Percentiles rank a stretch among this genome's conserved stretches.
Conservation (phyloP, 179 eudicot species). For the Silene noctiflora region DNA sequence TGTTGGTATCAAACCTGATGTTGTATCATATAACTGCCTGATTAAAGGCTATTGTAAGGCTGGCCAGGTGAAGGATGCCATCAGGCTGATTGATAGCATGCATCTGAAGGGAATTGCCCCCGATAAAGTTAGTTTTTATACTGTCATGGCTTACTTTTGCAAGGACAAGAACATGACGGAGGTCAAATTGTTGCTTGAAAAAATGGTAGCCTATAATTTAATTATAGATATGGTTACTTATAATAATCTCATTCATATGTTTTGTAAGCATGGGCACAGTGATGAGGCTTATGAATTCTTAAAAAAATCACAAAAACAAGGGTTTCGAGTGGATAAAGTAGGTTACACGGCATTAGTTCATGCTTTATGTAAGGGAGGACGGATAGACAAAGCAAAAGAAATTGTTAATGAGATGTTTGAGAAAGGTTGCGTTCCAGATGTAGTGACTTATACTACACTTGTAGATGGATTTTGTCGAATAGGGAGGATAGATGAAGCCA, state of each 20-base stretch:
- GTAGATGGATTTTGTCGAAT: slow-evolving; percentile 56
- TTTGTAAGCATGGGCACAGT: slow-evolving; percentile 63
- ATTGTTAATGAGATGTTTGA: slow-evolving; percentile 62
- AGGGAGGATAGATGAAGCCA: slow-evolving; percentile 62
- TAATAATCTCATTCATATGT: slow-evolving; percentile 63
- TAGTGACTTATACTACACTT: slow-evolving; percentile 73
- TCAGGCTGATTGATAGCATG: slow-evolving; percentile 61
- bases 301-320: slow-evolving; percentile 64
- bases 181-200: slow-evolving; percentile 52
- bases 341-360: slow-evolving; percentile 65
- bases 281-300: slow-evolving; percentile 54
- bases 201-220: slow-evolving; percentile 53
- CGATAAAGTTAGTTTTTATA: slow-evolving; percentile 83
- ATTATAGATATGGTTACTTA: slow-evolving; percentile 77
- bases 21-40: slow-evolving; percentile 69
- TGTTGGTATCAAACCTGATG: slow-evolving; percentile 61
- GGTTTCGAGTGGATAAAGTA: slow-evolving; percentile 61
- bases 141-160: slow-evolving; percentile 64
- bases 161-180: slow-evolving; percentile 56
- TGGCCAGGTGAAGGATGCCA: slow-evolving; percentile 49
- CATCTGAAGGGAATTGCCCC: slow-evolving; percentile 54
- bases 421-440: slow-evolving; percentile 68
- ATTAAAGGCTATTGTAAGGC: slow-evolving; percentile 74
- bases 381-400: slow-evolving; percentile 53
- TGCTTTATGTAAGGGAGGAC: slow-evolving; percentile 57